Percentiles rank a stretch among this genome's conserved stretches.
phyloP scores from a whole-genome alignment of 2,329 filamentous ascomycete genomes.

The Cercospora sp. region DNA sequence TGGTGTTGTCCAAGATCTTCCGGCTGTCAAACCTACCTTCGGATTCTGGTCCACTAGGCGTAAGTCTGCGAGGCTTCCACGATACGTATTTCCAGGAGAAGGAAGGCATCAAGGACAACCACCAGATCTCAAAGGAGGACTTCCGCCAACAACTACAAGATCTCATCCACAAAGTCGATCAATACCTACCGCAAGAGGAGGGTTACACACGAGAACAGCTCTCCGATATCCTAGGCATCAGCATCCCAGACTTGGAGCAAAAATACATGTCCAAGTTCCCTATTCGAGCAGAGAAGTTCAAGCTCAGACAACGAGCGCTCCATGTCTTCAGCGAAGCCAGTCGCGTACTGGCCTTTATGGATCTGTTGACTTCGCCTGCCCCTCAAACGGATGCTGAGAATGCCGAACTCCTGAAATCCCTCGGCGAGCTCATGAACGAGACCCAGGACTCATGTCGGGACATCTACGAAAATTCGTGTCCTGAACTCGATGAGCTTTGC shows the following conservation, averaged over 20 bases:
- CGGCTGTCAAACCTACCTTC: slow-evolving; percentile 64
- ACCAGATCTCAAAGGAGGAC: slow-evolving; percentile 46
- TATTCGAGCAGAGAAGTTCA: slow-evolving; percentile 82
- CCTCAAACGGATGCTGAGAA: slow-evolving; percentile 53
- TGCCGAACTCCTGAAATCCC: slow-evolving; percentile 66
- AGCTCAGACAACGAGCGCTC: slow-evolving; percentile 79
- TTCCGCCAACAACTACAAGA: slow-evolving; percentile 67
- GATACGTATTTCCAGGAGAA: slow-evolving; percentile 69
- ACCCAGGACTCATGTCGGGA: slow-evolving; percentile 87
- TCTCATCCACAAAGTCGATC: slow-evolving; percentile 67
- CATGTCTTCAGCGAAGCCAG: slow-evolving; percentile 91
- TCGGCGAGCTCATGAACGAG: slow-evolving; percentile 83
- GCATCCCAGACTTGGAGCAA: slow-evolving; percentile 69
- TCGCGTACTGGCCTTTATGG: slow-evolving; percentile 80
- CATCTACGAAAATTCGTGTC: slow-evolving; percentile 86
- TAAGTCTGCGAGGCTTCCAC: slow-evolving; percentile 84
- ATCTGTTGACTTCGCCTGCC: slow-evolving; percentile 60
- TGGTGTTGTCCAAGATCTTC: slow-evolving; percentile 61
- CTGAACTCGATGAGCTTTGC: slow-evolving; percentile 89
- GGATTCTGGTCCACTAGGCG: slow-evolving; percentile 79
- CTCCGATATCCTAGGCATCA: slow-evolving; percentile 67
- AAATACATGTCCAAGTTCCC: slow-evolving; percentile 86
- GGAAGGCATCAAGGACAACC: slow-evolving; percentile 50
- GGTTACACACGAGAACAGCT: slow-evolving; percentile 90
- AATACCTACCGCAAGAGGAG: slow-evolving; percentile 72